Evolutionary conservation across 2,329 filamentous ascomycete genomes (phyloP), one percentile per base, ranked within the genome.

Genomic region (Sporothrix pseudoabietina): DNA sequence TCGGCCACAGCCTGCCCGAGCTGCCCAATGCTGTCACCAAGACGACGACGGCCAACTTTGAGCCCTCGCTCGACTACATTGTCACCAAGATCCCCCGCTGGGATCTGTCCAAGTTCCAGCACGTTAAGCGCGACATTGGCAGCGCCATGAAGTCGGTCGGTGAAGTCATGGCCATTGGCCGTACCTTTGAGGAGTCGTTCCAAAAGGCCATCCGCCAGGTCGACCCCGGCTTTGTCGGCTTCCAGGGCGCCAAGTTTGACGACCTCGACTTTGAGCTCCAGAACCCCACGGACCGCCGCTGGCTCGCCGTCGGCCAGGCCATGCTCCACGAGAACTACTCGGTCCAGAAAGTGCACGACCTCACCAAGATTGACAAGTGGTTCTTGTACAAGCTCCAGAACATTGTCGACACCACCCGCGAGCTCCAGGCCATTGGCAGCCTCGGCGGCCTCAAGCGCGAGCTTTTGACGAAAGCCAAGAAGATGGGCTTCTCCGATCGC

Each of bases 291-390:
- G 96, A 99, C 82, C 93, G 96, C 79, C 91, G 96, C 82, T 98
- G 96, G 96, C 88, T 99, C 78, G 96, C 96, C 76, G 94, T 99
- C 80, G 95, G 96, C 63, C 94, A 98, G 84, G 96, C 96, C 77
- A 97, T 99, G 94, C 90, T 97, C 77, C 94, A 98, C 85, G 94
- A 98, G 84, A 92, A 92, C 82, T 99, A 99, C 86, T 90, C 93
- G 1, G 94, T 98, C 65, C 95, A 99, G 77, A 90, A 88, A 82
- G 87, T 99, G 19, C 94, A 98, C 81, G 94, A 98, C 7, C 86
- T 99, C 78, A 97, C 92, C 84, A 98, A 97, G 88, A 99, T 99
- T 79, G 96, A 98, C 86, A 97, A 97, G 84, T 98, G 96, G 96
- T 99, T 99, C 87, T 85, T 99, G 78, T 90, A 98, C 90, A 98